Conservation (phyloP, 768 basidiomycete species). For the Pulveroboletus ravenelii region DNA sequence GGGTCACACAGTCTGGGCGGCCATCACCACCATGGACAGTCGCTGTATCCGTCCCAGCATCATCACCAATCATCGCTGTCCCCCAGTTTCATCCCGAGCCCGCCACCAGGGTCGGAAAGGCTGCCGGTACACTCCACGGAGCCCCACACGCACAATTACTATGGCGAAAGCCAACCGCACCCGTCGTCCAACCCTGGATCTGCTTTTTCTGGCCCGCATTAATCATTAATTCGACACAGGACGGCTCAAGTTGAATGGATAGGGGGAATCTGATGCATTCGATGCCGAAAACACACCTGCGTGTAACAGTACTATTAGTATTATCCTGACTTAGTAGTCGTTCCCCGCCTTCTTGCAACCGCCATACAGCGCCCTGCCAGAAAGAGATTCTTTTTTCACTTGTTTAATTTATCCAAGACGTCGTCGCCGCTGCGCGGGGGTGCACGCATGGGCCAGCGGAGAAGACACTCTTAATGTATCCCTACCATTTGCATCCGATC, state of each 20-base stretch:
- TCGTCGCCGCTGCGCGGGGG: constrained; percentile 20
- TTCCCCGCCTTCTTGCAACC: constrained; percentile 27
- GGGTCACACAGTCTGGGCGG: constrained; percentile 25
- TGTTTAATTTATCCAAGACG: constrained; percentile 18
- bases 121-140: constrained; percentile 25
- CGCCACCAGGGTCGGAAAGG: constrained; percentile 28
- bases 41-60: constrained; percentile 30
- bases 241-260: constrained; percentile 8
- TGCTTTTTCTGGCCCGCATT: constrained; percentile 30
- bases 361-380: constrained; percentile 13
- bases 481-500: constrained; percentile 20
- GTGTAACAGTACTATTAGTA: constrained; percentile 34
- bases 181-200: constrained; percentile 25
- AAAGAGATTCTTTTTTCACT: constrained; percentile 17
- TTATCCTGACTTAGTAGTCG: constrained; percentile 32
- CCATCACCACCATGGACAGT: constrained; percentile 27
- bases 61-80: constrained; percentile 29
- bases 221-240: constrained; percentile 19
- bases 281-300: constrained; percentile 19
- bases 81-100: constrained; percentile 27
- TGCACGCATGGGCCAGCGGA: constrained; percentile 17
- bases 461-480: constrained; percentile 22
- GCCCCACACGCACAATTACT: constrained; percentile 26
- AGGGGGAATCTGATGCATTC: constrained; percentile 19
- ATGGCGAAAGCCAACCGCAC: constrained; percentile 28